phyloP scores from a whole-genome alignment of 1,139 yeast species.

The Kodamaea anthophila region DNA sequence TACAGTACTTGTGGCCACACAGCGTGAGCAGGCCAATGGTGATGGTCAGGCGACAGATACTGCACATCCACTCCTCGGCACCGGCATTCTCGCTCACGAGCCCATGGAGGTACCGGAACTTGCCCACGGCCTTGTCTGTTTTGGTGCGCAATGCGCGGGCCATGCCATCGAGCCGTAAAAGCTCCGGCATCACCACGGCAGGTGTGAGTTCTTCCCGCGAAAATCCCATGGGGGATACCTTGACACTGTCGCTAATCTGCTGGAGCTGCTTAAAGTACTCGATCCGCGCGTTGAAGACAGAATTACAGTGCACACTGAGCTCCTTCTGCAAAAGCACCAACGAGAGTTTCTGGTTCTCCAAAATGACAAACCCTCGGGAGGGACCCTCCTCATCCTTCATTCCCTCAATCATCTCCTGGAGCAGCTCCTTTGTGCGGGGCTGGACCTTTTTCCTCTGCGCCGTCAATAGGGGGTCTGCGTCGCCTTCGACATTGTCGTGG shows the following conservation, averaged over 20 bases:
- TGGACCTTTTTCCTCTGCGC: background rate
- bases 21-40: conserved; percentile 71
- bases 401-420: conserved; percentile 26
- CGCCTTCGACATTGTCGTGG: background rate
- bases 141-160: conserved; percentile 9
- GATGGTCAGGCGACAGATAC: conserved; percentile 69
- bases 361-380: conserved; percentile 21
- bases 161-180: conserved; percentile 7
- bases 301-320: conserved; percentile 49
- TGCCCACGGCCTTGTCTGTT: conserved; percentile 41
- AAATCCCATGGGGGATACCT: conserved; percentile 20
- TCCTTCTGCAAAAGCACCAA: conserved; percentile 39
- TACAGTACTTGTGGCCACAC: conserved; percentile 89
- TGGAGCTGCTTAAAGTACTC: conserved; percentile 82
- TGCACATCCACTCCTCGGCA: conserved; percentile 45
- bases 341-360: conserved; percentile 39
- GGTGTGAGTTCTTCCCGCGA: conserved; percentile 15
- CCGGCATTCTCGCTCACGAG: conserved; percentile 21
- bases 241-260: conserved; percentile 74
- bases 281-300: conserved; percentile 68
- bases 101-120: conserved; percentile 57
- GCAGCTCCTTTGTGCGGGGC: conserved; percentile 12
- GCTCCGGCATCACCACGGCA: conserved; percentile 8
- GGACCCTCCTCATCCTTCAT: conserved; percentile 17
- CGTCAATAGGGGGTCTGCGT: background rate